Conservation (phyloP, 257 asterid genomes). For the Fraxinus americana region DNA sequence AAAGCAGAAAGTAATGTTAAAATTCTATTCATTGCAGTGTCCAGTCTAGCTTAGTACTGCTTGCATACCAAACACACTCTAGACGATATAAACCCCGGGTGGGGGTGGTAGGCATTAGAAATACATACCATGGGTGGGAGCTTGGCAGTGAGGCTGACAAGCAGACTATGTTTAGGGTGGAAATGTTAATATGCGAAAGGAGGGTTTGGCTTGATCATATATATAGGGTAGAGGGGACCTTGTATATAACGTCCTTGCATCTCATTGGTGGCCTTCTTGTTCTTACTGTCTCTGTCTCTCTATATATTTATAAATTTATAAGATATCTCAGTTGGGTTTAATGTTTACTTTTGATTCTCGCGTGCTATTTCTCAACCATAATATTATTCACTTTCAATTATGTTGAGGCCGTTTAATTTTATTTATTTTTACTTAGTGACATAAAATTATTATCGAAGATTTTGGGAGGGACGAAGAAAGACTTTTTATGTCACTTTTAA, state of each 20-base stretch:
- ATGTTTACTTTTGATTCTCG: too few species aligned
- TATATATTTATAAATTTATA: not conserved
- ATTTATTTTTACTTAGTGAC: too few species aligned
- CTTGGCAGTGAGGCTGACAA: not conserved
- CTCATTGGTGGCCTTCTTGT: slow-evolving; percentile 39
- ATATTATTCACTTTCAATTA: too few species aligned
- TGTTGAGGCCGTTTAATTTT: not conserved
- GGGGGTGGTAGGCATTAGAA: not conserved
- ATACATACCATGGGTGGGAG: slow-evolving; percentile 37
- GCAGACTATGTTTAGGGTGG: not conserved
- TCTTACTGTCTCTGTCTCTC: slow-evolving; percentile 24
- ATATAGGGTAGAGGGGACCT: slow-evolving; percentile 28
- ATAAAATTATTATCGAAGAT: not conserved
- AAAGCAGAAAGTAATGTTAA: not conserved
- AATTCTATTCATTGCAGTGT: not conserved
- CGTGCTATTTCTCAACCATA: too few species aligned
- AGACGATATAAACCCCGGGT: not conserved
- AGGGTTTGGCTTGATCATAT: slow-evolving; percentile 13
- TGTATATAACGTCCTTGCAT: slow-evolving; percentile 43
- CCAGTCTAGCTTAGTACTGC: not conserved
- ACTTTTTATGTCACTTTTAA: too few species aligned
- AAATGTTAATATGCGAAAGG: slow-evolving; percentile 2
- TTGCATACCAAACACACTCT: not conserved
- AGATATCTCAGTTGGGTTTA: too few species aligned
- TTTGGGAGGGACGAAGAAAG: not conserved